phyloP scores from a whole-genome alignment of 306 rosid genomes.

The Castanea sativa region DNA sequence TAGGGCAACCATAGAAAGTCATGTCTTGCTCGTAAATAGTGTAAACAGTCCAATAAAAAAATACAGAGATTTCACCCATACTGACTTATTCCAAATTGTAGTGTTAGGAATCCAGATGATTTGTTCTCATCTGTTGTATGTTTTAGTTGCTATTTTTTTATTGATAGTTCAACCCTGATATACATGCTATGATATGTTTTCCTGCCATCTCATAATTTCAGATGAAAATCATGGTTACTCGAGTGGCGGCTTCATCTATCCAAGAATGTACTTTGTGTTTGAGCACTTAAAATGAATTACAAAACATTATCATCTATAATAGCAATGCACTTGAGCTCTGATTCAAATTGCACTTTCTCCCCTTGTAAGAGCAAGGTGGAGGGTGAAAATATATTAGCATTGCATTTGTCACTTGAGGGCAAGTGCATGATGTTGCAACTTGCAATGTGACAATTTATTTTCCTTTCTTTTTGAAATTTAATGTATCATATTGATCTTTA shows the following conservation, averaged over 20 bases:
- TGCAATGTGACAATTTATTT: neutral
- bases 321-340: too few relatives aligned
- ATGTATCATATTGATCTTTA: conserved; percentile 3
- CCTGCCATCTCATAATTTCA: neutral
- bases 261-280: neutral
- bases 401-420: neutral
- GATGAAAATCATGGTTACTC: neutral
- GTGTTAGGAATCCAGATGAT: neutral
- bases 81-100: neutral
- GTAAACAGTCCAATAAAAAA: neutral
- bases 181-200: neutral
- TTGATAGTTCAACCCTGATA: neutral
- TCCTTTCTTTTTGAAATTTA: conserved; percentile 5
- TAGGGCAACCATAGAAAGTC: neutral
- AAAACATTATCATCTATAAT: neutral
- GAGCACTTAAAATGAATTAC: neutral
- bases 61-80: neutral
- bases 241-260: neutral
- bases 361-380: too few relatives aligned
- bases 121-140: neutral
- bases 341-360: too few relatives aligned
- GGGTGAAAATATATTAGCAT: neutral
- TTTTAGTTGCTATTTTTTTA: neutral
- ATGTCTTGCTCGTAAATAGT: neutral
- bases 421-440: neutral